Base-by-base conservation (phyloP, 495 filamentous ascomycete genomes). In the Bacidia gigantensis region DNA sequence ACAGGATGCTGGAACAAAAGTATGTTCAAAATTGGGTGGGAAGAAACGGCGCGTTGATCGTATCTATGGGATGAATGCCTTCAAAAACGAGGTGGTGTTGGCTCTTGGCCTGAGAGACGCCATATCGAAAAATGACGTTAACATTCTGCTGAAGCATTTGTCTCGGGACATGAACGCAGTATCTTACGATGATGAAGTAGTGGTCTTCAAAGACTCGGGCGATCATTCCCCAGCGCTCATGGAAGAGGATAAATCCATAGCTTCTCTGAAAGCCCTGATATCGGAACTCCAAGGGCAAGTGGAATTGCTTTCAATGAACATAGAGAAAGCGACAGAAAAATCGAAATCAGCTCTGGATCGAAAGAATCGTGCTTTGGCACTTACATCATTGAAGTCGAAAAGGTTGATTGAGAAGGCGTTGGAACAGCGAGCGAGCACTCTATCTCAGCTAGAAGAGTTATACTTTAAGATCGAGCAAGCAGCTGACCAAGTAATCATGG, bases 401-500 rank as follows among this genome's bases (percentile, higher is more conserved):
- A 96, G 92, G 62, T 68, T 83, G 2, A 80, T 79, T 22, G 87
- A 93, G 61, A 69, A 75, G 7, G 82, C 77, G 29, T 72, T 97
- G 0, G 69, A 73, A 17, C 75, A 79, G 46, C 80, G 87, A 2
- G 72, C 80, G 21, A 80, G 79, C 10, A 84, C 82, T 0, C 72
- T 92, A 1, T 66, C 66, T n/a, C 88, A 95, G 65, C 70, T 96
- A 0, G 87, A 96, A 64, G 80, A 85, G 43, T 80, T 95, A 0
- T 83, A 83, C 49, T 62, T 69, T 9, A 83, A 81, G 59, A 88
- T 98, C 50, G 81, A 95, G 64, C 82, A 89, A 64, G 93, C 92
- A 1, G 73, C 78, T 1, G 84, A 86, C 59, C 87, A 95, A 47
- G 77, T 94, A 17, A 80, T 85, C 51, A 72, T 95, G 17, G 76